Evolutionary conservation across 169 alveolate genomes (phyloP).

Genomic region (Sarcocystis neurona): DNA sequence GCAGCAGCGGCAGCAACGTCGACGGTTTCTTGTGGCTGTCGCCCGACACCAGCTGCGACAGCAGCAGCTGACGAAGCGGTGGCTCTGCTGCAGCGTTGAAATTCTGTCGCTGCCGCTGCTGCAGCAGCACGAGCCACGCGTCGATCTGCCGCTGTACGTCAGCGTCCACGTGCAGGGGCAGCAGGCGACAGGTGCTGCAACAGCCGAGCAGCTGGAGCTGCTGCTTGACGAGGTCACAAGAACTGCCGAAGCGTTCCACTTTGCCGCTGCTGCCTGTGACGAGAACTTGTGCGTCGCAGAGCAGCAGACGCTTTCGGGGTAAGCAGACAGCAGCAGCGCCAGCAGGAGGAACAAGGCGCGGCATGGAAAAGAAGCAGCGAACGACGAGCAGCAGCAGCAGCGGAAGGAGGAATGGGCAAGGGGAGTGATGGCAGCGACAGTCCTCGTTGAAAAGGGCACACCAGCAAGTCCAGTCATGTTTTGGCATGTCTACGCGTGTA

Average conservation of each 20-base stretch:
- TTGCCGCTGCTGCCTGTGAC: not conserved
- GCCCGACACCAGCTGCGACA: not conserved
- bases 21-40: not conserved
- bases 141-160: constrained; percentile 10
- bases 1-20: too few species aligned
- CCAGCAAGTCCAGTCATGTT: too few species aligned
- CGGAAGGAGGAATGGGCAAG: too few species aligned
- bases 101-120: not conserved
- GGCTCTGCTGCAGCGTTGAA: not conserved
- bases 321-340: too few species aligned
- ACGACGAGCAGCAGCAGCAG: too few species aligned
- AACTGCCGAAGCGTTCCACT: not conserved
- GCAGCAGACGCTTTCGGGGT: too few species aligned
- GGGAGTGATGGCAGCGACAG: too few species aligned
- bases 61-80: not conserved
- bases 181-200: not conserved
- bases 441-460: too few species aligned
- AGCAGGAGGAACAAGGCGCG: too few species aligned
- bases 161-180: not conserved
- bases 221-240: not conserved
- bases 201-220: not conserved
- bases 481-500: too few species aligned
- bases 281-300: not conserved
- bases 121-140: constrained; percentile 5
- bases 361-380: too few species aligned